These are phyloP conservation scores for Penicillium desertorum DNA, from an alignment of 495 filamentous ascomycete genomes.

Conservation along the genomic window DNA sequence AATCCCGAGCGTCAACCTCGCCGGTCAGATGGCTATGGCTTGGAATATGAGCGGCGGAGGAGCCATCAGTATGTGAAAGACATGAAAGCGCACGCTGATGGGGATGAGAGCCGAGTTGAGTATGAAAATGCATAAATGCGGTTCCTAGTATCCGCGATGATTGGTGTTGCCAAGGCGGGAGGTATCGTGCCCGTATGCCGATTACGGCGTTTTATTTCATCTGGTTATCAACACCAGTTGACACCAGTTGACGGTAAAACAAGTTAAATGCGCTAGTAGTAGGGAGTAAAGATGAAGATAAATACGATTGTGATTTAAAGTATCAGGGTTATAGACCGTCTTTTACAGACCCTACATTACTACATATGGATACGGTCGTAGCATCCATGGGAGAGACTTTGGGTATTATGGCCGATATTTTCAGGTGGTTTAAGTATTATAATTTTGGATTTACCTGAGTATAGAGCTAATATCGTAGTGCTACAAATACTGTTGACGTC, in stretches of 20 bases:
- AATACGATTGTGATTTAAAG: not conserved
- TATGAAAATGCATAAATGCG: slow-evolving; percentile 18
- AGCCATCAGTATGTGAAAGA: slow-evolving; percentile 43
- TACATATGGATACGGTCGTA: too few species aligned
- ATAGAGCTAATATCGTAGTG: too few species aligned
- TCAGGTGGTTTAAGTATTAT: too few species aligned
- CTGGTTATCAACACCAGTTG: not conserved
- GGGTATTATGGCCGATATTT: too few species aligned
- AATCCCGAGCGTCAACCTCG: slow-evolving; percentile 54
- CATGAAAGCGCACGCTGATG: slow-evolving; percentile 8
- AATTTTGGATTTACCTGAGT: too few species aligned
- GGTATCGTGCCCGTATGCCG: slow-evolving; percentile 7
- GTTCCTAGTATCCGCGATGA: not conserved
- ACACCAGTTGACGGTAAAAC: too few species aligned
- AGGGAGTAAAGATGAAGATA: not conserved
- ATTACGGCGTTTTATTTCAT: not conserved
- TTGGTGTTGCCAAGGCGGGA: slow-evolving; percentile 17
- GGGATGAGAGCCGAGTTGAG: slow-evolving; percentile 12
- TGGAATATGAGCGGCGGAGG: slow-evolving; percentile 40
- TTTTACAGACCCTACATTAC: too few species aligned
- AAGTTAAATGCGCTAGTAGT: not conserved
- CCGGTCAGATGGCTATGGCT: slow-evolving; percentile 56
- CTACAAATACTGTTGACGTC: too few species aligned
- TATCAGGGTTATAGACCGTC: too few species aligned
- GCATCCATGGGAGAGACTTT: too few species aligned